Conservation (phyloP, 2,329 filamentous ascomycete genomes). For the Xylaria sp. region DNA sequence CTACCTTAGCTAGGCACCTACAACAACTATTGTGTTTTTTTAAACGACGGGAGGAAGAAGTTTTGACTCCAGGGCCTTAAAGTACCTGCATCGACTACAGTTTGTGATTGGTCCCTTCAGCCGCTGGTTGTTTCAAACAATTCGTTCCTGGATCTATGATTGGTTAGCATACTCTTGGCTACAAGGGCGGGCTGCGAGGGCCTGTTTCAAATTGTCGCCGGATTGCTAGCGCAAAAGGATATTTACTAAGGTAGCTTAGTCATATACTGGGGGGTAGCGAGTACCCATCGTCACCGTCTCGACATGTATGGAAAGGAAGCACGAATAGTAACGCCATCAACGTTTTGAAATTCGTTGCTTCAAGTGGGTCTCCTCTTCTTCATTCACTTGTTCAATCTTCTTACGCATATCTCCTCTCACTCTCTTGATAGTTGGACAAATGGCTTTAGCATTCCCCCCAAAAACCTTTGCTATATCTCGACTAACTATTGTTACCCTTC, state of each 20-base stretch:
- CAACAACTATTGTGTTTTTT: neutral
- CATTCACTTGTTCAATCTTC: neutral
- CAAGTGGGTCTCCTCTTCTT: neutral
- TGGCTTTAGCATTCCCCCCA: neutral
- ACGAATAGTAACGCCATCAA: neutral
- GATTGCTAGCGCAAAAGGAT: neutral
- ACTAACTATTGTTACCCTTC: neutral
- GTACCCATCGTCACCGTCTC: too few species aligned
- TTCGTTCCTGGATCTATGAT: neutral
- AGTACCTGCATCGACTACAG: neutral
- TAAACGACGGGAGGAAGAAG: neutral
- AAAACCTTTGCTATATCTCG: neutral
- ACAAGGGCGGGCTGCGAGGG: constrained; percentile 2
- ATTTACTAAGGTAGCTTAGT: neutral
- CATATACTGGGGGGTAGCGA: neutral
- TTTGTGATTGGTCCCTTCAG: constrained; percentile 7
- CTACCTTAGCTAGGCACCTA: neutral
- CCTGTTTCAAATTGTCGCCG: constrained; percentile 23
- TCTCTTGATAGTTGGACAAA: neutral
- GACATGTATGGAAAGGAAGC: too few species aligned
- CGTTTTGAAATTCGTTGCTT: neutral
- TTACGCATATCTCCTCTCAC: neutral
- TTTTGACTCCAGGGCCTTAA: neutral
- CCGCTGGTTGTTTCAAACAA: constrained; percentile 25
- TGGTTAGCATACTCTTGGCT: constrained; percentile 3